Percentiles rank a stretch among this genome's conserved stretches.
These are phyloP conservation scores for Phytophthora tentaculata DNA, from an alignment of 352 stramenopile genomes.

Conservation along the genomic window DNA sequence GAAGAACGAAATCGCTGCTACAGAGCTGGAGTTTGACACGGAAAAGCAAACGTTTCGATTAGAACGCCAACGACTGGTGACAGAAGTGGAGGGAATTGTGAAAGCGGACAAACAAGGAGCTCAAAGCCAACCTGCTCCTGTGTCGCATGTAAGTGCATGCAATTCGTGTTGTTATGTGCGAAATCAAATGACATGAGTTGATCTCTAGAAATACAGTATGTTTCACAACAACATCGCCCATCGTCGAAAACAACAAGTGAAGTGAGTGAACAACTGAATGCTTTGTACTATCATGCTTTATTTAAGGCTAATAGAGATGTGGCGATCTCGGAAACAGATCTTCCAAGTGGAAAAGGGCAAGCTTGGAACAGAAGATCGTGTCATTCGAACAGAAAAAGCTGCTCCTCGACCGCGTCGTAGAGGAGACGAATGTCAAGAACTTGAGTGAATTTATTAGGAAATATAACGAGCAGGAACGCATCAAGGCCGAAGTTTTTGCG, in stretches of 20 bases:
- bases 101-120: constrained; percentile 44
- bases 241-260: constrained; percentile 47
- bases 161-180: neutral
- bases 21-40: constrained; percentile 52
- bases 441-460: constrained; percentile 67
- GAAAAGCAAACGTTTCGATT: constrained; percentile 56
- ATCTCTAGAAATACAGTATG: constrained; percentile 41
- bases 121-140: constrained; percentile 7
- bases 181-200: neutral
- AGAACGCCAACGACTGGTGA: constrained; percentile 52
- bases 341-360: constrained; percentile 56
- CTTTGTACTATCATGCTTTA: neutral
- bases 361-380: constrained; percentile 66
- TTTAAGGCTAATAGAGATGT: neutral
- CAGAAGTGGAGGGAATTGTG: constrained; percentile 55
- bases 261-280: constrained; percentile 21
- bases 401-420: constrained; percentile 62
- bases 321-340: constrained; percentile 17
- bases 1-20: constrained; percentile 47
- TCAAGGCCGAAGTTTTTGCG: constrained; percentile 56
- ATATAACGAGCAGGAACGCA: constrained; percentile 67
- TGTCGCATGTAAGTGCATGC: constrained; percentile 25
- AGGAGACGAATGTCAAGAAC: constrained; percentile 56
- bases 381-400: constrained; percentile 78
- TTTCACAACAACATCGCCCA: constrained; percentile 48